A percentile compares a stretch with the other conserved stretches of the same genome.
phyloP scores from a whole-genome alignment of 2,329 filamentous ascomycete species.

The Biscogniauxia marginata region DNA sequence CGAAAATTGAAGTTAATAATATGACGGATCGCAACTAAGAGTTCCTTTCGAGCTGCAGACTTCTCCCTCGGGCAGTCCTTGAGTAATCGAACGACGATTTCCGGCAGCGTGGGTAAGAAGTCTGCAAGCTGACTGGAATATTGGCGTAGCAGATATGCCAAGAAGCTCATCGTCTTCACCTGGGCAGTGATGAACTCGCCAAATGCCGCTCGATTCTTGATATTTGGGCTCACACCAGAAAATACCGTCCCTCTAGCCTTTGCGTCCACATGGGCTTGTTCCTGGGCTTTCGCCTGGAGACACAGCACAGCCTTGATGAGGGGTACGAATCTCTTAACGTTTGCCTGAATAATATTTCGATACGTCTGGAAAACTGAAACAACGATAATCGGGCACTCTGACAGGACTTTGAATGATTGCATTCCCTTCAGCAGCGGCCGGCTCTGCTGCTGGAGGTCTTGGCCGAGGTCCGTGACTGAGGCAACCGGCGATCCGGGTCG shows the following conservation, averaged over 20 bases:
- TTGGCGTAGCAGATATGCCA: slow-evolving; percentile 87
- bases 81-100: slow-evolving; percentile 84
- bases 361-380: slow-evolving; percentile 98
- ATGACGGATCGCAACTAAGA: slow-evolving; percentile 93
- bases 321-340: slow-evolving; percentile 90
- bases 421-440: slow-evolving; percentile 86
- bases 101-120: slow-evolving; percentile 80
- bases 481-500: slow-evolving; percentile 86
- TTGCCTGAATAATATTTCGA: slow-evolving; percentile 71
- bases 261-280: slow-evolving; percentile 86
- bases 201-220: slow-evolving; percentile 91
- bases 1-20: slow-evolving; percentile 99
- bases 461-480: slow-evolving; percentile 75
- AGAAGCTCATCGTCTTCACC: slow-evolving; percentile 98
- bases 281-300: slow-evolving; percentile 88
- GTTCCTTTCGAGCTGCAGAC: slow-evolving; percentile 87
- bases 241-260: slow-evolving; percentile 78
- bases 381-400: slow-evolving; percentile 97
- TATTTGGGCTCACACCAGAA: slow-evolving; percentile 87
- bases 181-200: slow-evolving; percentile 97
- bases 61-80: slow-evolving; percentile 95
- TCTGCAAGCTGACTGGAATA: slow-evolving; percentile 85
- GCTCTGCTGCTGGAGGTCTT: slow-evolving; percentile 76
- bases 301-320: slow-evolving; percentile 88
- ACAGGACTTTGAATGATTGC: slow-evolving; percentile 98